A percentile compares a stretch with the other conserved stretches of the same genome.
These are phyloP conservation scores for Penicillium expansum DNA, from an alignment of 2,329 filamentous ascomycete genomes.

Conservation along the genomic window DNA sequence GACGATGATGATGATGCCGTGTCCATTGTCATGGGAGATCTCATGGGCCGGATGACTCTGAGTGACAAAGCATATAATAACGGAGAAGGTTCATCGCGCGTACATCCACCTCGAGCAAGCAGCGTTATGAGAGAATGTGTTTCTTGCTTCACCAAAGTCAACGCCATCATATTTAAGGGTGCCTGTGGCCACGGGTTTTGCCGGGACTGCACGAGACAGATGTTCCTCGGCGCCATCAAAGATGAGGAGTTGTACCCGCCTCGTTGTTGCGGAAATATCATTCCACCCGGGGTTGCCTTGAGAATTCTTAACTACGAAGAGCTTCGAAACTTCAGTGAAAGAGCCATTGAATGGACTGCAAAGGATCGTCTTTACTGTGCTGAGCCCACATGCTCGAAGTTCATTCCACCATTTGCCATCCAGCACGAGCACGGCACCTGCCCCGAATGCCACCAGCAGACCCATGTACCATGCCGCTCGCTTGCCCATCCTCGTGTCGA, in stretches of 20 bases:
- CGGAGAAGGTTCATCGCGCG: background rate
- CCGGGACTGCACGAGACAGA: constrained; percentile 6
- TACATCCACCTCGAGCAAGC: background rate
- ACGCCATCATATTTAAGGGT: background rate
- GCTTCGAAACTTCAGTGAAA: constrained; percentile 11
- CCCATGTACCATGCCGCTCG: constrained; percentile 16
- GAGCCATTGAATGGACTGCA: constrained; percentile 13
- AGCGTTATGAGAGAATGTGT: background rate
- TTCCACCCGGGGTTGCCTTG: constrained; percentile 4
- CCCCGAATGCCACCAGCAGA: constrained; percentile 10
- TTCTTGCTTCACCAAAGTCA: background rate
- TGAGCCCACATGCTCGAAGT: constrained; percentile 18
- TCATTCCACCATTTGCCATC: constrained; percentile 17
- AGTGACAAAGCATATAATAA: background rate
- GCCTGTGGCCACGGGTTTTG: background rate
- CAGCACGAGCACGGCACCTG: constrained; percentile 13
- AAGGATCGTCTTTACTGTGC: constrained; percentile 21
- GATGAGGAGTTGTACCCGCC: constrained; percentile 21
- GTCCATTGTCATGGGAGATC: constrained; percentile 1
- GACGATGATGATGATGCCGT: background rate
- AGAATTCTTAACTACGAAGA: constrained; percentile 10
- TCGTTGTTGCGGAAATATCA: constrained; percentile 16
- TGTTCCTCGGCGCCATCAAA: constrained; percentile 16
- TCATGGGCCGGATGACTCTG: constrained; percentile 1
- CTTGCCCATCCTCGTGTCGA: constrained; percentile 16